Evolutionary conservation across 164 flowering plant genomes (phyloP), one percentile per base, ranked within the genome.

Genomic region (Cinnamomum chago): DNA sequence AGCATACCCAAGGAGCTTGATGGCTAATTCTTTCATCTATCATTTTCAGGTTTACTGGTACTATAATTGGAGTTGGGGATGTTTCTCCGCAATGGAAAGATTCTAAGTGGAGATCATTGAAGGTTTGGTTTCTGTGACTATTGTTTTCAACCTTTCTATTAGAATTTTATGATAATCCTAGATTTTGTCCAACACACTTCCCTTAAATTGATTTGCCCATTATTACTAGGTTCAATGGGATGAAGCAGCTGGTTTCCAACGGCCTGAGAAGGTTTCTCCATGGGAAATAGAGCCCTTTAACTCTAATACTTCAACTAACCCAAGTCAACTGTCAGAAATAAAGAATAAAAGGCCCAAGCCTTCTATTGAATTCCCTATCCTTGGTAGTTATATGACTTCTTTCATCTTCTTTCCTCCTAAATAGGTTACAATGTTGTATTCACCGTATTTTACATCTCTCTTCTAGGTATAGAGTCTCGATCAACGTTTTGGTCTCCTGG

Each of bases 271-370:
- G 79, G 94, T 95, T 80, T 95, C 97, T 40, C 93, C 97, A 27
- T 95, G 99, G 99, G 99, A 95, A 77, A 88, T 95, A 15, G 97
- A 95, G 66, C 88, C 88, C 20, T 90, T 82, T 79, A 86, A 82
- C 66, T 76, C 92, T 74, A 82, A 90, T 33, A 75, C 76, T 30
- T 81, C 90, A 12, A 1, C 81, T 69, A 80, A 65, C 77, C 33
- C 80, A 28, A 23, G 77, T 73, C 92, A 76, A 77, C 80, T 88
- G 2, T 33, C 72, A 22, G 71, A 30, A 18, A 4, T 65, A 22
- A 92, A 87, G 82, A 90, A 80, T 80, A 91, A 95, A 81, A 86
- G 90, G 79, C 86, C 86, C 33, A 86, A 92, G 17, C 78, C 86
- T 65, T 80, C 85, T 1, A 60, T 62, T 51, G 97, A 90, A 55